Base-by-base conservation (phyloP, 2,329 filamentous ascomycete genomes). In the Dryadomyces quercus-mongolicae region DNA sequence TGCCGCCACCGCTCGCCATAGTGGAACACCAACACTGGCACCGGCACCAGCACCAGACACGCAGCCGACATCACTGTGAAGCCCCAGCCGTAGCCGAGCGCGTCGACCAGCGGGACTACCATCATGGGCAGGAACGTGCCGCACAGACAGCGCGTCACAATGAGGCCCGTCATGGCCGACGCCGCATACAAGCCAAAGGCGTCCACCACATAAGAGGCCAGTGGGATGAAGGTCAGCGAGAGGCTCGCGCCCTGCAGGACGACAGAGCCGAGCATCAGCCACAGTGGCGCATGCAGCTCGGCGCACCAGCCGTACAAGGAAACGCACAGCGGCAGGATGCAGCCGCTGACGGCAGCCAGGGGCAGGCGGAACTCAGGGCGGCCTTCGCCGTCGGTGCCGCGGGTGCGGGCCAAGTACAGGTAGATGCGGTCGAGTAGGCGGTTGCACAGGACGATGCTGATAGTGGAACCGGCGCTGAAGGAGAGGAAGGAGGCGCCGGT, bases 171-270 rank as follows among this genome's bases (percentile, higher is more conserved):
- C 67, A 81, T 71, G 1, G 77, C 77, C 12, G 75, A 79, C 0
- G 78, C 78, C 1, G 77, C 74, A 60, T 77, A 81, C 6, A 76
- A 56, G 0, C 77, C 76, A 55, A 74, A 78, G 0, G 77, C 75
- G 56, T 82, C 78, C 2, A 81, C 77, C 0, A 81, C 70, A 57
- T 81, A 82, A 0, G 77, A 71, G 54, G 72, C 74, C 2, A 81
- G 54, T 0, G 78, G 77, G 20, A 82, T 62, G 49, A 74, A 67
- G 4, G 68, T 67, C 2, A 81, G 62, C 50, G 75, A 65, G 2
- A 77, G 62, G 5, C 70, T 66, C 20, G 68, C 62, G 12, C 78
- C 78, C 6, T 78, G 63, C 1, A 74, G n/a, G 2, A 62, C 69
- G 0, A 77, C 68, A 0, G 69, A 63, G 0, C 72, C 31, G 0